Evolutionary conservation across 495 filamentous ascomycete species (phyloP).

Genomic region (Hypoxylon rickii): DNA sequence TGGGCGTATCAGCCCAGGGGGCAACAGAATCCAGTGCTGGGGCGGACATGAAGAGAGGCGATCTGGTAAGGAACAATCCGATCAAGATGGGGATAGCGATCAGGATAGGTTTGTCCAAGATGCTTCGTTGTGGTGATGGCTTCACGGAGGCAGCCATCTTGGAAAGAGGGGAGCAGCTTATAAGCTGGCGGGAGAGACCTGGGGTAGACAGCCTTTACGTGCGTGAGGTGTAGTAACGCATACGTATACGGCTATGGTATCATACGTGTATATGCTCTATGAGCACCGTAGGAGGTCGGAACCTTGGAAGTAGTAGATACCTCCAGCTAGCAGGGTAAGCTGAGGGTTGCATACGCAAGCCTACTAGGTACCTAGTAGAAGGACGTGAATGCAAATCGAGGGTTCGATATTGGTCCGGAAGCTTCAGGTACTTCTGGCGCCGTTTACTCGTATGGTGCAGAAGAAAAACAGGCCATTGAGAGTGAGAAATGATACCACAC

Average conservation of each 20-base stretch:
- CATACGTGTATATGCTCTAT: too few relatives aligned
- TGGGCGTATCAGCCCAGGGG: slow-evolving; percentile 55
- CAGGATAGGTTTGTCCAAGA: slow-evolving; percentile 38
- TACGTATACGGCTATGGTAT: too few relatives aligned
- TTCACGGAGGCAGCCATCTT: slow-evolving; percentile 17
- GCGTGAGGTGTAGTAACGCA: too few relatives aligned
- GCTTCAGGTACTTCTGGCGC: slow-evolving; percentile 24
- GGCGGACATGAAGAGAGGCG: slow-evolving; percentile 50
- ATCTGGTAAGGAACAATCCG: slow-evolving; percentile 46
- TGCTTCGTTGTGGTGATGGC: slow-evolving; percentile 18
- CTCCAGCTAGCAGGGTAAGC: neutral
- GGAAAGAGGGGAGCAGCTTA: slow-evolving; percentile 6
- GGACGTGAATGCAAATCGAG: slow-evolving; percentile 9
- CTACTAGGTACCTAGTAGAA: slow-evolving; percentile 2
- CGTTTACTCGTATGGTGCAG: too few relatives aligned
- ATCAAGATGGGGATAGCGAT: slow-evolving; percentile 42
- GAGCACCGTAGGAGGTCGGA: too few relatives aligned
- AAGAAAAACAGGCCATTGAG: slow-evolving; percentile 29
- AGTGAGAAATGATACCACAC: too few relatives aligned
- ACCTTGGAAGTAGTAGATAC: too few relatives aligned
- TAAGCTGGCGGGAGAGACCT: neutral
- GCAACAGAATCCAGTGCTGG: slow-evolving; percentile 29
- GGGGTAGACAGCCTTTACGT: slow-evolving; percentile 4
- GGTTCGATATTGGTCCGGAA: slow-evolving; percentile 7
- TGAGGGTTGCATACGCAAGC: neutral